A percentile compares a stretch with the other conserved stretches of the same genome.
These are phyloP conservation scores for Xylaria intraflava DNA, from an alignment of 495 filamentous ascomycete species.

Conservation along the genomic window DNA sequence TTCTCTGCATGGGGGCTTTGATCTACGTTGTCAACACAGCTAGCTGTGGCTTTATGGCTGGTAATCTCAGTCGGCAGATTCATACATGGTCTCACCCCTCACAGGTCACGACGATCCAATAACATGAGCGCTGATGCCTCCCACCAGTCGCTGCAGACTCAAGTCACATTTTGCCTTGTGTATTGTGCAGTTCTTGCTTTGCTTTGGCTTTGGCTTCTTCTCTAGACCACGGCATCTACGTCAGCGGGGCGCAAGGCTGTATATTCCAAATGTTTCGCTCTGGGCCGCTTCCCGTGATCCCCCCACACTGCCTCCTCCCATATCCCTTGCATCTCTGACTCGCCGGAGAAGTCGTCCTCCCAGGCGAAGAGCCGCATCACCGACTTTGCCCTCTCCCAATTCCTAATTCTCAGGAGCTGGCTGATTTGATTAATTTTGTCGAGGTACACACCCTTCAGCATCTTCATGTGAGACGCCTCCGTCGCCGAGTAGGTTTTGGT, in stretches of 20 bases:
- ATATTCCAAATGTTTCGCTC: slow-evolving; percentile 1
- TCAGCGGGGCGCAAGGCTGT: slow-evolving; percentile 4
- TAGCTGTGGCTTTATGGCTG: background rate
- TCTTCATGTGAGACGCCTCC: slow-evolving; percentile 22
- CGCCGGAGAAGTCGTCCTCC: slow-evolving; percentile 25
- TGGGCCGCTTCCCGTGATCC: slow-evolving; percentile 9
- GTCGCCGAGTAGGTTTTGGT: slow-evolving; percentile 17
- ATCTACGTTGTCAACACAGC: background rate
- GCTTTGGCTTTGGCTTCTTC: background rate
- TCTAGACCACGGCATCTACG: background rate
- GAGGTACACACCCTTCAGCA: slow-evolving; percentile 18
- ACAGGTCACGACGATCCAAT: background rate
- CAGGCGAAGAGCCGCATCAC: slow-evolving; percentile 25
- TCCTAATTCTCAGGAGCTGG: slow-evolving; percentile 18
- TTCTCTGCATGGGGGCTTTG: background rate
- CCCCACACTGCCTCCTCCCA: slow-evolving; percentile 27
- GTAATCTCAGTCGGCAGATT: background rate
- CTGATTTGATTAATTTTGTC: slow-evolving; percentile 22
- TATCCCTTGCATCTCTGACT: slow-evolving; percentile 22
- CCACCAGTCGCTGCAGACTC: background rate
- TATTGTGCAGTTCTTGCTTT: background rate
- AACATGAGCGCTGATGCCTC: background rate
- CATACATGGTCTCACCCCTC: background rate
- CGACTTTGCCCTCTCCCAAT: slow-evolving; percentile 25
- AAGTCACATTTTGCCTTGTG: background rate